Conservation (phyloP, 495 filamentous ascomycete species). For the Aeminium ludgeri region DNA sequence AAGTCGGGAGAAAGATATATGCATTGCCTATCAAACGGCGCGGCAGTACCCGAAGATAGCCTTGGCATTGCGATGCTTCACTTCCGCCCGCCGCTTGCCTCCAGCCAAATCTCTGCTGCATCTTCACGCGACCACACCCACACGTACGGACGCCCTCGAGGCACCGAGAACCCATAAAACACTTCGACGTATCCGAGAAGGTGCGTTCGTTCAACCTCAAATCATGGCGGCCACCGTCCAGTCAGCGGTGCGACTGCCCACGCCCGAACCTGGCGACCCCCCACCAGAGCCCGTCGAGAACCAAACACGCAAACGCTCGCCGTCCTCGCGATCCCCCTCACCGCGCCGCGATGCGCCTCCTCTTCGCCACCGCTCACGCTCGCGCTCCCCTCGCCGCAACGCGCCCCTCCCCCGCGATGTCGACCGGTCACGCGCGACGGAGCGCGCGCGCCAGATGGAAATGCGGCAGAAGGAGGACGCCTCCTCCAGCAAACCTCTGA, state of each 20-base stretch:
- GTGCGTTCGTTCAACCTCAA: too few relatives aligned
- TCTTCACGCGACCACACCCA: too few relatives aligned
- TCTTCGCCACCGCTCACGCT: slow-evolving; percentile 38
- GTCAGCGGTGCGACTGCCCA: slow-evolving; percentile 52
- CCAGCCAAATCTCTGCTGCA: too few relatives aligned
- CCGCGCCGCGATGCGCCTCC: slow-evolving; percentile 25
- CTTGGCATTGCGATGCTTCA: neutral
- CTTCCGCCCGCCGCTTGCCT: neutral
- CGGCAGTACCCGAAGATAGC: neutral
- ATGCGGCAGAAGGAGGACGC: slow-evolving; percentile 41
- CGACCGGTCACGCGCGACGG: slow-evolving; percentile 39
- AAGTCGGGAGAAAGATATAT: neutral
- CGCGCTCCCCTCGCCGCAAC: slow-evolving; percentile 11
- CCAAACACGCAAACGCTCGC: slow-evolving; percentile 38
- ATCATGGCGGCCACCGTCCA: slow-evolving; percentile 28
- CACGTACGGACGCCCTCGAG: too few relatives aligned
- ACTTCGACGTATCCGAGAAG: too few relatives aligned
- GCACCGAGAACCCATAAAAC: too few relatives aligned
- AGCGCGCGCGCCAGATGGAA: slow-evolving; percentile 45
- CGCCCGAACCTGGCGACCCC: slow-evolving; percentile 35
- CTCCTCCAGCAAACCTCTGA: slow-evolving; percentile 42
- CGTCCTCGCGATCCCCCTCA: slow-evolving; percentile 46
- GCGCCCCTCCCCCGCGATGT: slow-evolving; percentile 32
- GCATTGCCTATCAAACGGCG: too few relatives aligned
- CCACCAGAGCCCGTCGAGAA: slow-evolving; percentile 20